A percentile compares a stretch with the other conserved stretches of the same genome.
phyloP scores from a whole-genome alignment of 352 stramenopile species.

The Globisporangium recalcitrans region DNA sequence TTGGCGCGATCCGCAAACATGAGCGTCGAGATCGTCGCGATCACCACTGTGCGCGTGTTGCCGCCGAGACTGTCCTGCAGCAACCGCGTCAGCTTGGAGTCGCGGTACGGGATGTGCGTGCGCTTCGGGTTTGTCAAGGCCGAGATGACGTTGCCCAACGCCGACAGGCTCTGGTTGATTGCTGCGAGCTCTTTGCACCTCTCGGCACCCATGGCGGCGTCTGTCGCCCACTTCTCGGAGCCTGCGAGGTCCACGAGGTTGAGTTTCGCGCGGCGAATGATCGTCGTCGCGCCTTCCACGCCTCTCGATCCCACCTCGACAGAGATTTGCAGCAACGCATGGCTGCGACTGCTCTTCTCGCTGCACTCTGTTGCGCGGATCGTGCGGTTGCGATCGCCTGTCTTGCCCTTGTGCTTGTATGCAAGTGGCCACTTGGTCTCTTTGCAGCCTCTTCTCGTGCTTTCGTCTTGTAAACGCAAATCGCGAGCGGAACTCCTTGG shows the following conservation, averaged over 20 bases:
- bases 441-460: slow-evolving; percentile 71
- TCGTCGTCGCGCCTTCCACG: slow-evolving; percentile 55
- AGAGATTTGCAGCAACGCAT: slow-evolving; percentile 81
- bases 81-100: slow-evolving; percentile 96
- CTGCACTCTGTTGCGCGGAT: slow-evolving; percentile 88
- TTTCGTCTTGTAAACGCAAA: too few species aligned
- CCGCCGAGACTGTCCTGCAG: slow-evolving; percentile 77
- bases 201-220: slow-evolving; percentile 55
- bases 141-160: slow-evolving; percentile 87
- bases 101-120: slow-evolving; percentile 93
- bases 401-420: too few species aligned
- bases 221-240: slow-evolving; percentile 89
- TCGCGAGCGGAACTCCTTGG: too few species aligned
- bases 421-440: slow-evolving; percentile 90
- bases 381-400: slow-evolving; percentile 79
- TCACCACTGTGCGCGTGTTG: slow-evolving; percentile 88
- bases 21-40: slow-evolving; percentile 88
- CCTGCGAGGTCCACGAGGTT: slow-evolving; percentile 91
- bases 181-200: slow-evolving; percentile 86
- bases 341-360: slow-evolving; percentile 80
- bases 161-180: slow-evolving; percentile 91
- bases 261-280: slow-evolving; percentile 78
- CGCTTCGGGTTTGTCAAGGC: slow-evolving; percentile 65
- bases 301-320: slow-evolving; percentile 76
- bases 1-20: slow-evolving; percentile 87